Conservation (phyloP, 129 eudicot genomes). For the Lonicera japonica region DNA sequence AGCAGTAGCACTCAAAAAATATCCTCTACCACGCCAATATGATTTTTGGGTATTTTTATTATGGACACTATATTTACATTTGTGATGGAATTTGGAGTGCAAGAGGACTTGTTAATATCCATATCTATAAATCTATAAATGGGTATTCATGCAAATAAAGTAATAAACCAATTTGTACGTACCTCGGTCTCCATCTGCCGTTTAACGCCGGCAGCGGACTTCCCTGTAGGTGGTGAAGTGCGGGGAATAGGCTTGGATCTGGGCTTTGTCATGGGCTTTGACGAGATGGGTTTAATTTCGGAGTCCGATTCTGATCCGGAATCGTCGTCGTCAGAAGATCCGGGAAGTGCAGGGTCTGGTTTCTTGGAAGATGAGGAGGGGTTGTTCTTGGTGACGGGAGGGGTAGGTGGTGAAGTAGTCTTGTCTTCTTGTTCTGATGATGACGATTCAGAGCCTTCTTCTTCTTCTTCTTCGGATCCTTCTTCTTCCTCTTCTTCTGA, state of each 20-base stretch:
- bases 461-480: constrained; percentile 14
- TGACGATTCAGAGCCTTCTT: constrained; percentile 18
- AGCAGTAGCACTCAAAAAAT: no score
- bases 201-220: constrained; percentile 24
- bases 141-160: no score
- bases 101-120: no score
- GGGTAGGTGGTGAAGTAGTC: constrained; percentile 23
- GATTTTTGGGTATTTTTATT: no score
- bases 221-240: constrained; percentile 12
- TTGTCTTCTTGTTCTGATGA: constrained; percentile 10
- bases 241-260: constrained; percentile 32
- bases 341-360: neutral
- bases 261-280: constrained; percentile 40
- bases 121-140: no score
- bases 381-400: constrained; percentile 8
- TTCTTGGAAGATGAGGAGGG: neutral
- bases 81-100: no score
- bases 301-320: constrained; percentile 31
- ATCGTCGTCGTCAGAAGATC: constrained; percentile 5
- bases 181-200: constrained; percentile 29
- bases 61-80: no score
- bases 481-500: constrained; percentile 24
- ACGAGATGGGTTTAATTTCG: constrained; percentile 31
- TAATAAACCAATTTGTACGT: no score
- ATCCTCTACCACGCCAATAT: no score